Evolutionary conservation across 2,329 filamentous ascomycete species (phyloP).

Genomic region (Alternaria sp.): DNA sequence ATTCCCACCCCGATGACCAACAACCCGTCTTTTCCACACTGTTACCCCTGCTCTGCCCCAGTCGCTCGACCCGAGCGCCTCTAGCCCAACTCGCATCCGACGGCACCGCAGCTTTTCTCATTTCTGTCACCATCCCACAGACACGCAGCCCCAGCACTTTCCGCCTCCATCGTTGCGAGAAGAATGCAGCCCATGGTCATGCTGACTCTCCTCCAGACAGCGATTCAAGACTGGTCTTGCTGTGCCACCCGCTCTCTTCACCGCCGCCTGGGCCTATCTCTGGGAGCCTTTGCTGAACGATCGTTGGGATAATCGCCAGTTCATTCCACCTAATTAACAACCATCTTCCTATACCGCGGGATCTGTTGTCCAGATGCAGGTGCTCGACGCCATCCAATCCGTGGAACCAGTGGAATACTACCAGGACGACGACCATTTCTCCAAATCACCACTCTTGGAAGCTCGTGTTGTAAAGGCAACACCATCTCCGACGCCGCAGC

Average conservation of each 20-base stretch:
- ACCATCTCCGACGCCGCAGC: conserved; percentile 59
- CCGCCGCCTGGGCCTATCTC: conserved; percentile 21
- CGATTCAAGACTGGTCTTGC: conserved; percentile 26
- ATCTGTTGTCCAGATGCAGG: conserved; percentile 20
- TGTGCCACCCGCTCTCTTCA: conserved; percentile 27
- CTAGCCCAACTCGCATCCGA: conserved; percentile 21
- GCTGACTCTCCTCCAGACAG: conserved; percentile 37
- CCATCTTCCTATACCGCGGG: background rate
- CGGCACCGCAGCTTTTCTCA: conserved; percentile 12
- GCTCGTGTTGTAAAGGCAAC: conserved; percentile 52
- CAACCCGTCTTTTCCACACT: conserved; percentile 17
- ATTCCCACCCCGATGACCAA: conserved; percentile 15
- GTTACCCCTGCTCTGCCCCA: conserved; percentile 19
- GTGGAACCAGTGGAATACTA: conserved; percentile 46
- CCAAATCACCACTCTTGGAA: conserved; percentile 51
- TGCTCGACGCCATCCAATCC: conserved; percentile 29
- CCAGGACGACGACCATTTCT: conserved; percentile 58
- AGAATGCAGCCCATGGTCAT: conserved; percentile 30
- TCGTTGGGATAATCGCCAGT: conserved; percentile 26
- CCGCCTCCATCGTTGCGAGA: conserved; percentile 4
- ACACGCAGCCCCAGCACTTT: background rate
- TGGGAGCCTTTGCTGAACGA: conserved; percentile 27
- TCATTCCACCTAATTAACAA: conserved; percentile 2
- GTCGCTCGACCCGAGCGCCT: conserved; percentile 15
- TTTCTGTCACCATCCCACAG: conserved; percentile 6